Base-by-base conservation (phyloP, 192 early-diverging fungal genomes). In the Dissophora globulifera region DNA sequence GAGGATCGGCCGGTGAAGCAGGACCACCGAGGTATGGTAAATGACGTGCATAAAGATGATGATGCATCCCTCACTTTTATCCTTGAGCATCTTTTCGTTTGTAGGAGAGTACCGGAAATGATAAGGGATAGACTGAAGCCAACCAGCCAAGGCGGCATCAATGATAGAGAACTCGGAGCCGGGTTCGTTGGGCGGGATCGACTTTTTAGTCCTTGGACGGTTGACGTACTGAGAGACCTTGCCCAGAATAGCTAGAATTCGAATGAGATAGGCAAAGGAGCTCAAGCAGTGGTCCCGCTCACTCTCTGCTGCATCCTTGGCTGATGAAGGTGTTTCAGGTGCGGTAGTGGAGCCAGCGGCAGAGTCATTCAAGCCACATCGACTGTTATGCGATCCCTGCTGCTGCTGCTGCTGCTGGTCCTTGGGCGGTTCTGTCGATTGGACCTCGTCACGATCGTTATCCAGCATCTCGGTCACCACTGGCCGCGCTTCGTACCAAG, bases 1-100 rank as follows among this genome's bases (percentile, higher is more conserved):
- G 29, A 85, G 59, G 25, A 79, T 80, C 0, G 84, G 82, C 27
- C 84, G 63, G 55, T 87, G 84, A 13, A 87, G 55, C 16, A 87
- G 27, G 4, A 87, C 82, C 19, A 79, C 64, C 1, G 80, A 57
- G 9, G 82, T 76, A 49, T 85, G 68, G 56, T 85, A 80, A 19
- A 87, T 22, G 35, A 83, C 52, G 46, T 85, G 80, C 47, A 81
- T 67, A 33, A 76, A 76, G 26, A 69, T 42, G 52, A 74, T 52
- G 52, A 82, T 48, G 43, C 51, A 54, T 26, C 70, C 50, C 48
- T 79, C 40, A 30, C 40, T 41, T 40, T 45, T 51, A n/a, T 57
- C 67, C 6, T 48, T 55, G 20, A 70, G 53, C 30, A 51, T 42
- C 9, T 52, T 19, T 10, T 78, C 25, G 38, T 74, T 87, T 6